Evolutionary conservation across 2,329 filamentous ascomycete species (phyloP).

Genomic region (Hirsutella minnesotensis): DNA sequence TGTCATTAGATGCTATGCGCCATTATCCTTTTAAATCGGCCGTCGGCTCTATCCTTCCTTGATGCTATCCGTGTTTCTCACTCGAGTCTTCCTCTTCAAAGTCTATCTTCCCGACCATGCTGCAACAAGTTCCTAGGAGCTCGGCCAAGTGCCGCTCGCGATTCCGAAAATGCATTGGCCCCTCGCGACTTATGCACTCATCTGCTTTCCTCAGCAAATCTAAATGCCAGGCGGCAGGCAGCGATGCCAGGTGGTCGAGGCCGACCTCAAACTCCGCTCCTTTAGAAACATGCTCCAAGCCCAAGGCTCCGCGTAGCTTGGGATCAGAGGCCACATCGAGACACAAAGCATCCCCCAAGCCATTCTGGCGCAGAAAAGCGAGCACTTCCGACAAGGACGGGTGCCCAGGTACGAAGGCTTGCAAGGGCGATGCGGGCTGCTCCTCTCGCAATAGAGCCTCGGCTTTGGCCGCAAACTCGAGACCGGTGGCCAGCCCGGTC

Average conservation of each 20-base stretch:
- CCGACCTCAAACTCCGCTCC: constrained; percentile 5
- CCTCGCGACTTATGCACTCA: constrained; percentile 4
- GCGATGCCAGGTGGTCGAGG: constrained; percentile 4
- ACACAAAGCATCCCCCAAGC: constrained; percentile 7
- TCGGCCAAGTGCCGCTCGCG: constrained; percentile 11
- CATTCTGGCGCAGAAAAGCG: constrained; percentile 7
- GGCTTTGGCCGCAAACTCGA: constrained; percentile 11
- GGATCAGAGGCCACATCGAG: constrained; percentile 2
- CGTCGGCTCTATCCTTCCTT: background rate
- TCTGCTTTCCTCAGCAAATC: constrained; percentile 7
- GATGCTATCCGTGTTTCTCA: background rate
- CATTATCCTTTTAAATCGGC: background rate
- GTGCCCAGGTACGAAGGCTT: constrained; percentile 7
- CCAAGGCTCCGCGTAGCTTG: constrained; percentile 4
- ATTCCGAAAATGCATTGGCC: constrained; percentile 9
- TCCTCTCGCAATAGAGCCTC: constrained; percentile 3
- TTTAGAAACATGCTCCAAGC: constrained; percentile 1
- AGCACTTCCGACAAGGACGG: constrained; percentile 6
- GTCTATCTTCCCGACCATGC: background rate
- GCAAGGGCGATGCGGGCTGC: background rate
- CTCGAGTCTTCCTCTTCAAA: background rate
- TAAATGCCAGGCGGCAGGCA: constrained; percentile 6
- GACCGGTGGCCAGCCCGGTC: constrained; percentile 6
- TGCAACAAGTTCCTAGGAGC: constrained; percentile 11
- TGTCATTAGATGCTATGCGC: background rate